Base-by-base conservation (phyloP, 73 alveolate genomes). In the Halteria grandinella region DNA sequence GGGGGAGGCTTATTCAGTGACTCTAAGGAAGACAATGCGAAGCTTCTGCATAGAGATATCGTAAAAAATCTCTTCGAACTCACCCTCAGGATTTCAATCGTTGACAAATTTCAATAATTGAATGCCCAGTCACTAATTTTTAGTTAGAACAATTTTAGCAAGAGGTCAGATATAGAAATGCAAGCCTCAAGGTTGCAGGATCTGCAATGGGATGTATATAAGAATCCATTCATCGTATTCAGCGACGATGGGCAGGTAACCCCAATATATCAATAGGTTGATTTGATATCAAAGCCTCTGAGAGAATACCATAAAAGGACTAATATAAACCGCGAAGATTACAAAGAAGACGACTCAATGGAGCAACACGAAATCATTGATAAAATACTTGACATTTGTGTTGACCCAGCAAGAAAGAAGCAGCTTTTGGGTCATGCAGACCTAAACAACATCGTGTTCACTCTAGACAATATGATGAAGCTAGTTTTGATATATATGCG, bases 401-500 rank as follows among this genome's bases (percentile, higher is more conserved):
- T 40, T 3, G 28, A 29, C 43, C 60, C 37, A 25, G 57, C 59
- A 36, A 36, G 58, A 40, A 60, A 29, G 24, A 59, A 60, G 24
- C 18, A 60, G 41, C 49, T 60, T 60, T 40, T 23, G 27, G 43
- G 34, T 24, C 14, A 20, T 7, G 43, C 20, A 27, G 77, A 60
- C 21, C 29, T 60, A 11, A 60, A 66, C 25, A 66, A 27, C 20
- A 32, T 66, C 12, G 80, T 66, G 3, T 66, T 44, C 23, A 66
- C 80, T 2, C 15, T 44, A 11, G 80, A 66, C 28, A 66, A 41
- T n/a, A 36, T 66, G 31, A 41, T 66, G 80, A 66, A 66, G 21
- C 47, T 66, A 47, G 63, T 47, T 4, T 43, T 66, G 3, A 66
- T 91, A 21, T 71, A 70, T 54, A 60, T 91, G 21, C 87, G 79